Percentiles rank a stretch among this genome's conserved stretches.
These are phyloP conservation scores for Sporothrix variecibatus DNA, from an alignment of 2,329 filamentous ascomycete genomes.

Conservation along the genomic window DNA sequence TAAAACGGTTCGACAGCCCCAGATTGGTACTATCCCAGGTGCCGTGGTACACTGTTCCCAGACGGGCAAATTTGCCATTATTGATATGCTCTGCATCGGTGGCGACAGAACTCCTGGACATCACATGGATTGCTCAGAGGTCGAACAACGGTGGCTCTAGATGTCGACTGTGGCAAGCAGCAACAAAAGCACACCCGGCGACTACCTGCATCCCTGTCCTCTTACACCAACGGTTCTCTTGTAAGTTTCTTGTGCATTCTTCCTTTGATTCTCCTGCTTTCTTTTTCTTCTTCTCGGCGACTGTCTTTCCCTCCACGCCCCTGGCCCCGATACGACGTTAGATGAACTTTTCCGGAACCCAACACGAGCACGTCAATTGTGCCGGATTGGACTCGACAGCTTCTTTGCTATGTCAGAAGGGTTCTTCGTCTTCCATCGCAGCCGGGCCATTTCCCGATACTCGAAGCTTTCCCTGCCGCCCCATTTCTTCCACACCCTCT, in stretches of 20 bases:
- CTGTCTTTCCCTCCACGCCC: background rate
- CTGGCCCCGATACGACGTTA: slow-evolving; percentile 9
- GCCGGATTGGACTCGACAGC: background rate
- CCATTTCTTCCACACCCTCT: slow-evolving; percentile 11
- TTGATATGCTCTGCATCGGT: background rate
- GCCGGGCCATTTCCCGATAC: slow-evolving; percentile 38
- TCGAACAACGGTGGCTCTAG: background rate
- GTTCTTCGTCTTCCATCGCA: background rate
- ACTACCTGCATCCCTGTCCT: background rate
- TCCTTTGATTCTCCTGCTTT: background rate
- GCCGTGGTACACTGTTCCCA: background rate
- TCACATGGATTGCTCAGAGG: background rate
- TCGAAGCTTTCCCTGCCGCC: slow-evolving; percentile 30
- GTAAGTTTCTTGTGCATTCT: background rate
- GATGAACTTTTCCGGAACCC: slow-evolving; percentile 6
- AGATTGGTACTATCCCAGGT: slow-evolving; percentile 12
- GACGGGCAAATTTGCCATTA: background rate
- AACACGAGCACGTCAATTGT: slow-evolving; percentile 7
- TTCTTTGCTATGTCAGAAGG: slow-evolving; percentile 16
- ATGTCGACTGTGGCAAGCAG: background rate
- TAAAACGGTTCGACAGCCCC: background rate
- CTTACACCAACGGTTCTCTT: background rate
- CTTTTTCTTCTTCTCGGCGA: slow-evolving; percentile 5
- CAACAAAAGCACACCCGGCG: background rate
- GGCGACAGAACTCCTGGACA: background rate